phyloP scores from a whole-genome alignment of 495 filamentous ascomycete species.

The Aspergillus homomorphus region DNA sequence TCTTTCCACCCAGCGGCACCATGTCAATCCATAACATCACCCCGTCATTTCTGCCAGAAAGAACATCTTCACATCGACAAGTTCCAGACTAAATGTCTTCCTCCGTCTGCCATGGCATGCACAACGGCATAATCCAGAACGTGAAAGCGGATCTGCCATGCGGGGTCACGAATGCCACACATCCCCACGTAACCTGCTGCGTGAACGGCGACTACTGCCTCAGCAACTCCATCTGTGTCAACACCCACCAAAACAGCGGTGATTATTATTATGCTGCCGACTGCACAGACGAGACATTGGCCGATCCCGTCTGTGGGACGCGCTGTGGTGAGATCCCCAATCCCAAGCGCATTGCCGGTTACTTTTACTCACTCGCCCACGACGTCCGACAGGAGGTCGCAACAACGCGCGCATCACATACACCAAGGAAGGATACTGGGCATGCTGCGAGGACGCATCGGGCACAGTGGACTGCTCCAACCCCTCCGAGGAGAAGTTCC shows the following conservation, averaged over 20 bases:
- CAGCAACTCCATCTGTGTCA: constrained; percentile 10
- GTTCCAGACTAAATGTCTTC: background rate
- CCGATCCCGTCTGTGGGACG: constrained; percentile 9
- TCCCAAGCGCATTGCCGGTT: no score
- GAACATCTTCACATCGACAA: no score
- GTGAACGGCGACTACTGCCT: constrained; percentile 14
- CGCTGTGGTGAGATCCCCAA: constrained; percentile 10
- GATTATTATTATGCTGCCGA: constrained; percentile 8
- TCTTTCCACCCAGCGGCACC: no score
- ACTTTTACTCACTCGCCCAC: background rate
- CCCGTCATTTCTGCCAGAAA: no score
- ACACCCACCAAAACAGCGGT: background rate
- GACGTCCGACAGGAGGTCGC: constrained; percentile 1
- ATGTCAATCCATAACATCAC: no score
- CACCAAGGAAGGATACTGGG: constrained; percentile 1
- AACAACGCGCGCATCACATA: constrained; percentile 1
- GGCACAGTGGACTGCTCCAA: constrained; percentile 4
- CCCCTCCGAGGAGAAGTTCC: constrained; percentile 4
- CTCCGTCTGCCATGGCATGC: constrained; percentile 6
- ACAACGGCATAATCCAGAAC: background rate
- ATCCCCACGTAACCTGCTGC: constrained; percentile 14
- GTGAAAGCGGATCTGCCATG: constrained; percentile 2
- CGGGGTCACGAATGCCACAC: constrained; percentile 8
- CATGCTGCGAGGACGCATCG: constrained; percentile 6
- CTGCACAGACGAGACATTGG: constrained; percentile 8